Base-by-base conservation (phyloP, 352 stramenopile genomes). In the Phytophthora citrophthora region DNA sequence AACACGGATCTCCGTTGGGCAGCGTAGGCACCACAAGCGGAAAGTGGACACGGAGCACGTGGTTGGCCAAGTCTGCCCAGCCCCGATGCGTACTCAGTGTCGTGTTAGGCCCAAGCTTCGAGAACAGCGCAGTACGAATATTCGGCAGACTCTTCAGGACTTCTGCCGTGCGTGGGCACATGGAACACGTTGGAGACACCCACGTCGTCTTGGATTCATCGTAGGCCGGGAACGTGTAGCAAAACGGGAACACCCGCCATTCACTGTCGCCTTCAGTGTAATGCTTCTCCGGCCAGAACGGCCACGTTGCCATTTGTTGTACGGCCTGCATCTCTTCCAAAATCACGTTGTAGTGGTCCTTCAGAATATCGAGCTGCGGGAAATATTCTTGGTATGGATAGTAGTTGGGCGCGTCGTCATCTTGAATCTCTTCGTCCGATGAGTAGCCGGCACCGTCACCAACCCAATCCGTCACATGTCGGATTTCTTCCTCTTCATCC, bases 151-250 rank as follows among this genome's bases (percentile, higher is more conserved):
- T 64, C 31, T 70, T 69, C 1, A 97, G 69, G 4, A 97, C 41
- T 53, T 74, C 85, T 3, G 90, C 77, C 0, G 90, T 97, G n/a
- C 78, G 73, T 8, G 89, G 89, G 61, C 90, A 97, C 65, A 91
- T 67, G 10, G 58, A 70, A 50, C 82, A 93, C 18, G 89, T 96
- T 12, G 74, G 65, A 2, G 76, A 49, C 9, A 97, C 88, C 90
- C 90, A 97, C 32, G 77, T 82, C 20, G 82, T 93, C 61, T 95
- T 95, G 41, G 74, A 82, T 12, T 75, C 81, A 44, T 97, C 90
- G 57, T 83, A 94, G 7, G 90, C 89, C 10, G 90, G 90, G 56
- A 97, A 97, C 7, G 88, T 96, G 65, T 97, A 95, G 68, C 89
- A 92, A 47, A 97, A 94, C 15, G 90, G 90, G 55, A 97, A 96